phyloP scores from a whole-genome alignment of 2,329 filamentous ascomycete genomes.

The Cercospora sojina region DNA sequence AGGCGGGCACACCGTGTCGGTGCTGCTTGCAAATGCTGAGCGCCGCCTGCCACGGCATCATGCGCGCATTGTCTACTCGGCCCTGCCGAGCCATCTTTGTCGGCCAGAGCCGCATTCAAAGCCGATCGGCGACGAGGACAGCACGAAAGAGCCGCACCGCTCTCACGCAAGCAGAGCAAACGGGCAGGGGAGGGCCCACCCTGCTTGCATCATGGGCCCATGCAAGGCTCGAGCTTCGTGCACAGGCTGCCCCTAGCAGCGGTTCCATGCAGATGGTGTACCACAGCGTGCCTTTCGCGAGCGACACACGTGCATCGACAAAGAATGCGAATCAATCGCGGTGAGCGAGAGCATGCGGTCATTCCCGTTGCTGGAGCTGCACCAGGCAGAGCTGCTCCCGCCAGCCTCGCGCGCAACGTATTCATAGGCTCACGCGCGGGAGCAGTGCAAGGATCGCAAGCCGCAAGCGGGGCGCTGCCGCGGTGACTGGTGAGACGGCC shows the following conservation, averaged over 20 bases:
- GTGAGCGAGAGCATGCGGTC: neutral
- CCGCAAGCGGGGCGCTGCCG: neutral
- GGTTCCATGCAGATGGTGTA: neutral
- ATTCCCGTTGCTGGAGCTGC: neutral
- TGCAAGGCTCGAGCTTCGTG: constrained; percentile 8
- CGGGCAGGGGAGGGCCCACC: neutral
- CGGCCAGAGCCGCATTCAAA: neutral
- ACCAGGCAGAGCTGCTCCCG: neutral
- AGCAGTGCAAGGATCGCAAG: neutral
- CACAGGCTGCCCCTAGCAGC: neutral
- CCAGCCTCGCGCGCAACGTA: neutral
- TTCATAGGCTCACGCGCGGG: neutral
- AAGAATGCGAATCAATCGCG: neutral
- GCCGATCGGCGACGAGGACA: neutral
- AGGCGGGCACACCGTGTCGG: neutral
- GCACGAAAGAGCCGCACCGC: neutral
- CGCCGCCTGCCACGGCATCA: neutral
- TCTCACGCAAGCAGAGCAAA: constrained; percentile 3
- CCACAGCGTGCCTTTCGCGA: neutral
- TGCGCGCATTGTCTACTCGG: neutral
- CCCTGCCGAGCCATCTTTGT: neutral
- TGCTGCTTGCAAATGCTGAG: neutral
- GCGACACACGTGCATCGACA: neutral
- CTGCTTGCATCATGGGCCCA: neutral
- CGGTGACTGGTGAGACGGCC: neutral